Evolutionary conservation across 257 asterid species (phyloP).

Genomic region (Rehmannia glutinosa): DNA sequence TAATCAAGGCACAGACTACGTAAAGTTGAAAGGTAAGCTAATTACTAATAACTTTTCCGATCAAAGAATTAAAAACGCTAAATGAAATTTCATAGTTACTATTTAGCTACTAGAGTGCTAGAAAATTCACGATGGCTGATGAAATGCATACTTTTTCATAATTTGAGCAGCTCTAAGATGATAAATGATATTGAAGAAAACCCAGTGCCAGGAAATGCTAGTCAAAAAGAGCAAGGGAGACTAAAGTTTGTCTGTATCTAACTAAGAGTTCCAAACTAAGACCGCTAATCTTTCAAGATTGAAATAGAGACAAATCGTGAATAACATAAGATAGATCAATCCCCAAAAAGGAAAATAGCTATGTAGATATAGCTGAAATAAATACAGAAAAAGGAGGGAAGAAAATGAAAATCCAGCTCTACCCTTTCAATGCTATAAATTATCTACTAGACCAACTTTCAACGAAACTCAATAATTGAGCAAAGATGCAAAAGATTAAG

Average conservation of each 20-base stretch:
- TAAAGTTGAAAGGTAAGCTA: background rate
- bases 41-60: background rate
- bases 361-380: background rate
- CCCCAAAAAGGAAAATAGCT: background rate
- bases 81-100: background rate
- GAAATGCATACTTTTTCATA: no score
- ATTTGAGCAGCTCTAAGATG: background rate
- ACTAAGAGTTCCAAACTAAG: background rate
- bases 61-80: background rate
- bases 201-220: background rate
- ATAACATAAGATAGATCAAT: background rate
- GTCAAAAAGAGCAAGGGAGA: background rate
- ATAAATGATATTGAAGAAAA: background rate
- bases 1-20: background rate
- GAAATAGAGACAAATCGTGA: background rate
- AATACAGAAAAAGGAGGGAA: background rate
- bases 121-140: background rate
- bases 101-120: background rate
- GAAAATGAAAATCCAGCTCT: background rate
- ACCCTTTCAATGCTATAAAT: background rate
- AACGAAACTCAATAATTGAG: background rate
- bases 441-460: background rate
- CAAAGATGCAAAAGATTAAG: background rate
- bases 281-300: no score
- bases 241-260: background rate